A percentile compares a stretch with the other conserved stretches of the same genome.
Evolutionary conservation across 495 filamentous ascomycete genomes (phyloP).

Genomic region (Jackrogersella minutella): DNA sequence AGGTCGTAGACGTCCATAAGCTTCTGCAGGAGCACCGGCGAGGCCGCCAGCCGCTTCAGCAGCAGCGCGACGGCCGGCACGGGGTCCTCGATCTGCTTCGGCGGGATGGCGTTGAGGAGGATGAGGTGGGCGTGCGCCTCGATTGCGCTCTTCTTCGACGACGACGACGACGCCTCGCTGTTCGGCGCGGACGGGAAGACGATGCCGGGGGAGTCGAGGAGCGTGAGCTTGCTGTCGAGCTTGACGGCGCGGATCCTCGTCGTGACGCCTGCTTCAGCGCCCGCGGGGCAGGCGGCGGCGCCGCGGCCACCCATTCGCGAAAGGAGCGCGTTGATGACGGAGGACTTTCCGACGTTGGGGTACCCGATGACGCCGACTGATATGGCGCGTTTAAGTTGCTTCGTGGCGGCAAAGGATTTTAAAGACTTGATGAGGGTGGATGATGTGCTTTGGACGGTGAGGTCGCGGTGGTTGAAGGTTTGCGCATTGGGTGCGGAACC

Average conservation of each 20-base stretch:
- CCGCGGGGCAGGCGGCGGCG: slow-evolving; percentile 78
- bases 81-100: slow-evolving; percentile 92
- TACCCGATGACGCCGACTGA: slow-evolving; percentile 95
- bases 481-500: slow-evolving; percentile 84
- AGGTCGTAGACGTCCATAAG: slow-evolving; percentile 84
- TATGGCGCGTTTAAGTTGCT: slow-evolving; percentile 86
- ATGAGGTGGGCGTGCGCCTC: slow-evolving; percentile 85
- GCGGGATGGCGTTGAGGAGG: slow-evolving; percentile 89
- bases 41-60: slow-evolving; percentile 75
- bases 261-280: slow-evolving; percentile 93
- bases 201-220: slow-evolving; percentile 95
- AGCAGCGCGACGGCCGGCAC: slow-evolving; percentile 84
- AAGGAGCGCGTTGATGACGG: slow-evolving; percentile 93
- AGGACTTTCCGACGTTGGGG: slow-evolving; percentile 97
- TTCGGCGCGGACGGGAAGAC: slow-evolving; percentile 74
- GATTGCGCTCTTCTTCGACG: slow-evolving; percentile 64
- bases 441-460: slow-evolving; percentile 87
- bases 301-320: slow-evolving; percentile 74
- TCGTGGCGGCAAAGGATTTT: slow-evolving; percentile 85
- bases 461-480: slow-evolving; percentile 89
- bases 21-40: slow-evolving; percentile 74
- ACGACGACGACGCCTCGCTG: slow-evolving; percentile 24
- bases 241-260: slow-evolving; percentile 89
- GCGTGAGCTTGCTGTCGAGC: slow-evolving; percentile 91
- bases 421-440: slow-evolving; percentile 87